Conservation (phyloP, 306 rosid genomes). For the Sicyos baderoa region DNA sequence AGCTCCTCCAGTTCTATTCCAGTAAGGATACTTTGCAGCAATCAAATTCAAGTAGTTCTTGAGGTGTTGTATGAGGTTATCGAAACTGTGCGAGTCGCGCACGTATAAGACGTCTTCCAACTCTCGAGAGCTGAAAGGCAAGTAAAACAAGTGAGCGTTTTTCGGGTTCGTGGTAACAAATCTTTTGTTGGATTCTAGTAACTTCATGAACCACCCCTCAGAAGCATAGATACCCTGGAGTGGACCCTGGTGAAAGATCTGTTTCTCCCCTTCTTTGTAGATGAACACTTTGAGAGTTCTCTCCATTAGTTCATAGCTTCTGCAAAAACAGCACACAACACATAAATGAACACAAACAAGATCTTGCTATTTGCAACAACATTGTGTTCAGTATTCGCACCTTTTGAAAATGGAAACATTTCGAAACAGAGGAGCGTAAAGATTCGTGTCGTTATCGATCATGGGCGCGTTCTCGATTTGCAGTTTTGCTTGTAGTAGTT, state of each 20-base stretch:
- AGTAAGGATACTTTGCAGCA: conserved; percentile 58
- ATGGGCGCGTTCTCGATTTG: no score
- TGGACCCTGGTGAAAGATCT: conserved; percentile 66
- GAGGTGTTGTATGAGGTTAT: conserved; percentile 57
- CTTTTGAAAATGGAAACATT: conserved; percentile 72
- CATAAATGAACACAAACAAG: background rate
- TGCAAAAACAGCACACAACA: conserved; percentile 20
- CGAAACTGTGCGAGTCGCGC: conserved; percentile 53
- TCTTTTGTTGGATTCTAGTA: conserved; percentile 54
- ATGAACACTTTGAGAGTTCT: conserved; percentile 62
- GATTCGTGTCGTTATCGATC: conserved; percentile 30
- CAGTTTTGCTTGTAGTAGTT: no score
- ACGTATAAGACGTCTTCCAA: conserved; percentile 62
- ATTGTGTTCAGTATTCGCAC: conserved; percentile 23
- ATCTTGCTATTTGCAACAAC: background rate
- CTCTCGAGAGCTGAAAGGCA: conserved; percentile 85
- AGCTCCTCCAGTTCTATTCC: conserved; percentile 84
- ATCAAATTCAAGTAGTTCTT: conserved; percentile 46
- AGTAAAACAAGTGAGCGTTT: conserved; percentile 82
- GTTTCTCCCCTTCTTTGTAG: conserved; percentile 69
- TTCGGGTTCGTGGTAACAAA: conserved; percentile 53
- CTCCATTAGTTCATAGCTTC: conserved; percentile 96
- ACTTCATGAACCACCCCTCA: conserved; percentile 96
- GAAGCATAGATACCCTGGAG: conserved; percentile 86
- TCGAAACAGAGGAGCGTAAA: conserved; percentile 57